Percentiles rank a stretch among this genome's conserved stretches.
Conservation (phyloP, 2,329 filamentous ascomycete species). For the Arthrinium puccinioides region DNA sequence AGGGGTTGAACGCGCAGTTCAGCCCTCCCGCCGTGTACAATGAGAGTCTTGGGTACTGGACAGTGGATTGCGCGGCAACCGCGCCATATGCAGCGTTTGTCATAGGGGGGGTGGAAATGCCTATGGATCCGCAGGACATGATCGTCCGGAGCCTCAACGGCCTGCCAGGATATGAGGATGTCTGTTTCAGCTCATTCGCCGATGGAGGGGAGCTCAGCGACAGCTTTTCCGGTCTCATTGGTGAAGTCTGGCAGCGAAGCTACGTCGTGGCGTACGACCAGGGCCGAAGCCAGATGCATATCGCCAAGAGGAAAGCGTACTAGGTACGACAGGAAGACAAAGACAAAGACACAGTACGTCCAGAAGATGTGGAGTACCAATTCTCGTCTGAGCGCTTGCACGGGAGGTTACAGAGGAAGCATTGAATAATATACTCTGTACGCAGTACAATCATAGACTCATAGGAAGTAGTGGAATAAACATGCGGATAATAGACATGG, state of each 20-base stretch:
- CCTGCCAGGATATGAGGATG: constrained; percentile 11
- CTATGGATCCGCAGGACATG: constrained; percentile 11
- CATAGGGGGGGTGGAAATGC: constrained; percentile 9
- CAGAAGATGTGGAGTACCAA: no score
- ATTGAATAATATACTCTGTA: no score
- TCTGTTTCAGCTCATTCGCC: constrained; percentile 11
- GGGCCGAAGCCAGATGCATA: constrained; percentile 9
- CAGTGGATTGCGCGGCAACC: constrained; percentile 1
- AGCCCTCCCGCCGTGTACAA: constrained; percentile 5
- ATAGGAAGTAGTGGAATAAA: no score
- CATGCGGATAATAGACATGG: no score
- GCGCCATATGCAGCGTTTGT: constrained; percentile 4
- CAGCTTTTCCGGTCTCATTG: constrained; percentile 6
- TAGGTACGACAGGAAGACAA: no score
- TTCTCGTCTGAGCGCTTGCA: no score
- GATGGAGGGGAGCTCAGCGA: constrained; percentile 4
- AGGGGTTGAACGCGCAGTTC: constrained; percentile 3
- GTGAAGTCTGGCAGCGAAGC: constrained; percentile 11
- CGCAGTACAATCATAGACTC: no score
- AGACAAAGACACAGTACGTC: no score
- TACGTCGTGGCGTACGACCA: constrained; percentile 13
- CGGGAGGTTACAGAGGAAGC: no score
- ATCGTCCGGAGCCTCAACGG: constrained; percentile 11
- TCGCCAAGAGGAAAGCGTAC: constrained; percentile 9
- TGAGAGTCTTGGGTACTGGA: constrained; percentile 2